Evolutionary conservation across 2,329 filamentous ascomycete species (phyloP).

Genomic region (Xylaria sp.): DNA sequence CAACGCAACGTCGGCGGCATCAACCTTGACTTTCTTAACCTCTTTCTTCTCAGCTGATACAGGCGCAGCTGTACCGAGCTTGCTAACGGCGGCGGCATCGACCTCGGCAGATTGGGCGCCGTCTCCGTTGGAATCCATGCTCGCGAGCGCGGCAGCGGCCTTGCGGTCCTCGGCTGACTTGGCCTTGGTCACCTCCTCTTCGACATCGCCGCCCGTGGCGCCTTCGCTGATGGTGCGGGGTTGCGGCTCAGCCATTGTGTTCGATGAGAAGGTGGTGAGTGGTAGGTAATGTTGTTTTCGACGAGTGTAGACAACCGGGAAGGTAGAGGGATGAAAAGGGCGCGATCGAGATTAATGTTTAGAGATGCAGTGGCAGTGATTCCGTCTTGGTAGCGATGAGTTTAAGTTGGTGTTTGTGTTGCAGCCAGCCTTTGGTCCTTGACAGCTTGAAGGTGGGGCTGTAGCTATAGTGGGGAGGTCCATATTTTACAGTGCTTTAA

Average conservation of each 20-base stretch:
- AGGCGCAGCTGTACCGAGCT: conserved; percentile 52
- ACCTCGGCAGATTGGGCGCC: conserved; percentile 56
- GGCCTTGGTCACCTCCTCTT: conserved; percentile 59
- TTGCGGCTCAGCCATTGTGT: conserved; percentile 65
- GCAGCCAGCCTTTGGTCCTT: not conserved
- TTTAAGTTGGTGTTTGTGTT: not conserved
- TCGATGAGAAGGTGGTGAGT: not conserved
- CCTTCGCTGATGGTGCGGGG: conserved; percentile 64
- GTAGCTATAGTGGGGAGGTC: no score
- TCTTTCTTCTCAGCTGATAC: conserved; percentile 50
- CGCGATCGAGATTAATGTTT: not conserved
- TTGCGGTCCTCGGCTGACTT: conserved; percentile 79
- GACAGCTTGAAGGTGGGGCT: not conserved
- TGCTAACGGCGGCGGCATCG: conserved; percentile 71
- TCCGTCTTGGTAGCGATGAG: not conserved
- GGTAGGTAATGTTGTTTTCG: not conserved
- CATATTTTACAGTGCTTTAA: no score
- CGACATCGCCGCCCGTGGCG: conserved; percentile 62
- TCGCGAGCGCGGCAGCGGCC: conserved; percentile 74
- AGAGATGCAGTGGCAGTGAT: not conserved
- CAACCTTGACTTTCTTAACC: conserved; percentile 72
- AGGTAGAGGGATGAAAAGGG: not conserved
- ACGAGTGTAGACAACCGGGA: not conserved
- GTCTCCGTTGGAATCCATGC: conserved; percentile 60
- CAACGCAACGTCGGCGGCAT: conserved; percentile 71